phyloP scores from a whole-genome alignment of 441 rosid genomes.

The Populus hybrid region DNA sequence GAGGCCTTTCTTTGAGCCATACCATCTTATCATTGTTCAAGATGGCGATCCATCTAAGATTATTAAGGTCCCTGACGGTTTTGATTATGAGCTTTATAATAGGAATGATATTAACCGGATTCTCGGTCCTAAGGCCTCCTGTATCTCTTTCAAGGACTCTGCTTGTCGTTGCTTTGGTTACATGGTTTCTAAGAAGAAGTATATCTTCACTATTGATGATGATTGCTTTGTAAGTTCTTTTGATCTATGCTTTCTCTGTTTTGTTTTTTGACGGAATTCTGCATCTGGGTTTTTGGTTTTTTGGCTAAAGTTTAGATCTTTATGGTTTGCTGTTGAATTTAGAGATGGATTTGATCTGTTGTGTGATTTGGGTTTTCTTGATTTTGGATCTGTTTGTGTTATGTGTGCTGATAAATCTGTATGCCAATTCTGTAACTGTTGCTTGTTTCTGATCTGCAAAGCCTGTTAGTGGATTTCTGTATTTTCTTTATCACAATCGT shows the following conservation, averaged over 20 bases:
- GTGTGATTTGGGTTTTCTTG: not conserved
- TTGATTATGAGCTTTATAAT: conserved; percentile 88
- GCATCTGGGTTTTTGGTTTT: conserved; percentile 15
- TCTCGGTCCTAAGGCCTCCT: conserved; percentile 89
- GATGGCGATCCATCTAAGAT: conserved; percentile 91
- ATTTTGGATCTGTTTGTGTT: conserved; percentile 1
- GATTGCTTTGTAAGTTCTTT: conserved; percentile 81
- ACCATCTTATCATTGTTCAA: conserved; percentile 93
- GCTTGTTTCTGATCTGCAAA: not conserved
- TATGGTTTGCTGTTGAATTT: not conserved
- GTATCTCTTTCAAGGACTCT: conserved; percentile 95
- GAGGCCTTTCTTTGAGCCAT: conserved; percentile 93
- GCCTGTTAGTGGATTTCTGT: not conserved
- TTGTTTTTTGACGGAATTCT: not conserved
- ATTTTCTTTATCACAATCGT: not conserved
- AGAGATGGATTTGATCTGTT: not conserved
- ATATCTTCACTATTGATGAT: conserved; percentile 90
- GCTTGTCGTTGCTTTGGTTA: conserved; percentile 97
- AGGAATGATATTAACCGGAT: conserved; percentile 81
- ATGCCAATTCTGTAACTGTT: not conserved
- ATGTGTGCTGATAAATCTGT: too few species aligned
- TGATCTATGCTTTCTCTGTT: not conserved
- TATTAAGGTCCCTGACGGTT: conserved; percentile 83
- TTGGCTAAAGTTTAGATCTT: conserved; percentile 12
- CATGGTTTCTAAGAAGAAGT: conserved; percentile 95